Conservation (phyloP, 179 eudicot genomes). For the Spergularia azorica region DNA sequence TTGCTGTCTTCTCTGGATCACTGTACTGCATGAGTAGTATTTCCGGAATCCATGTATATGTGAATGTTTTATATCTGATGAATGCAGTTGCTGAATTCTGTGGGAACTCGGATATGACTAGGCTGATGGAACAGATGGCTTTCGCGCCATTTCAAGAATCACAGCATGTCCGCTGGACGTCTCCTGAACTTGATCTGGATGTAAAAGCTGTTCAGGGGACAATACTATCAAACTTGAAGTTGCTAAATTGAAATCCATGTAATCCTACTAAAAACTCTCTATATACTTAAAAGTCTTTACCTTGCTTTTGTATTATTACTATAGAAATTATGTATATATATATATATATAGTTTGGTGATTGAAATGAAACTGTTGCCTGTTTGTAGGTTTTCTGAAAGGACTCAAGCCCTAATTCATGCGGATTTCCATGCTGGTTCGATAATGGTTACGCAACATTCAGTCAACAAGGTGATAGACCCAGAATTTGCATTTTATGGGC, state of each 20-base stretch:
- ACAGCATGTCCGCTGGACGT: conserved; percentile 66
- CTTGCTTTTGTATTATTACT: not conserved
- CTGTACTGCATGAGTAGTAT: too few species aligned
- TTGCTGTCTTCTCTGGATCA: too few species aligned
- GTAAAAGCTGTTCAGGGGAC: conserved; percentile 81
- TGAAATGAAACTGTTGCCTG: not conserved
- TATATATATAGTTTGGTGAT: not conserved
- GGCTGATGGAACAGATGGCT: conserved; percentile 76
- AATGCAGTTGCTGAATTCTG: conserved; percentile 71
- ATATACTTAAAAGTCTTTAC: not conserved
- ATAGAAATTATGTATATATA: too few species aligned
- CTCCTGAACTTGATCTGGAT: conserved; percentile 86
- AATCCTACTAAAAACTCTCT: conserved; percentile 5
- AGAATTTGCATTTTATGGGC: conserved; percentile 91
- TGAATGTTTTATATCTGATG: not conserved
- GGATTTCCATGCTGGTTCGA: conserved; percentile 91
- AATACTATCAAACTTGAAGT: conserved; percentile 74
- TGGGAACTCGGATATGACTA: conserved; percentile 71
- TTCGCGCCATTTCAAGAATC: conserved; percentile 80
- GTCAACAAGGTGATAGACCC: conserved; percentile 95
- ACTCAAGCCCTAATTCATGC: conserved; percentile 90
- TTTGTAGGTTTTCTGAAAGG: conserved; percentile 84
- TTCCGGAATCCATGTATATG: not conserved
- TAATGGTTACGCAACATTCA: conserved; percentile 82
- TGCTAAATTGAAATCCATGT: conserved; percentile 81